Evolutionary conservation across 768 basidiomycete genomes (phyloP), one percentile per base, ranked within the genome.

Genomic region (Hygrocybe coccinea): DNA sequence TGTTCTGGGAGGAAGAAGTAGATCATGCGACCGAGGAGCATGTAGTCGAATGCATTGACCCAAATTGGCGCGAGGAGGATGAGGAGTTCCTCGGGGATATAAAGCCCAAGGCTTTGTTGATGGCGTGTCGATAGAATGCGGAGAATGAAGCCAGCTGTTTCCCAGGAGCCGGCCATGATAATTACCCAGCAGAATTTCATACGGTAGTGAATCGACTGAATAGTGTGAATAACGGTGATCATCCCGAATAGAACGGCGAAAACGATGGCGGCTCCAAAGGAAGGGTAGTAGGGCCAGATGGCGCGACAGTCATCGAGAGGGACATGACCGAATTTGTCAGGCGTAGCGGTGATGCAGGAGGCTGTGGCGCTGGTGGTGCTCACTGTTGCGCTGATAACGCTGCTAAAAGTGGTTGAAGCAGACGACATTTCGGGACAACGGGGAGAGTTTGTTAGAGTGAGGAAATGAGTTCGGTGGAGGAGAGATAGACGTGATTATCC

Each of bases 41-140:
- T 62, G 54, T 66, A 66, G 39, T 56, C 50, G 58, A 66, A 66
- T 0, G 63, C 63, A 52, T 64, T 66, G 48, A 64, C 61, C 62
- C 65, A 66, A n/a, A 66, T 36, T n/a, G 65, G 65, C 2, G 63
- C 22, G 12, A 66, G 63, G 8, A 66, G 58, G 25, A 66, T 60
- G 22, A 66, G 55, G 15, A 66, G 45, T 51, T 64, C 61, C 14
- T 59, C 60, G 1, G 60, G 56, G 1, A 41, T 53, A 2, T 43
- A 57, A 17, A 41, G 61, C 6, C 54, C 41, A 7, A 36, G 1
- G 21, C 51, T 51, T 5, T 52, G 56, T 29, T 58, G 56, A 47
- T 65, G 7, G 24, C 55, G 29, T 6, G 61, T 51, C 1, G 59
- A 44, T 19, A 57, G 21, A 12, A 56, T 54, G 9, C 64, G 60